Evolutionary conservation across 2,329 filamentous ascomycete genomes (phyloP).

Genomic region (Fusarium sp.): DNA sequence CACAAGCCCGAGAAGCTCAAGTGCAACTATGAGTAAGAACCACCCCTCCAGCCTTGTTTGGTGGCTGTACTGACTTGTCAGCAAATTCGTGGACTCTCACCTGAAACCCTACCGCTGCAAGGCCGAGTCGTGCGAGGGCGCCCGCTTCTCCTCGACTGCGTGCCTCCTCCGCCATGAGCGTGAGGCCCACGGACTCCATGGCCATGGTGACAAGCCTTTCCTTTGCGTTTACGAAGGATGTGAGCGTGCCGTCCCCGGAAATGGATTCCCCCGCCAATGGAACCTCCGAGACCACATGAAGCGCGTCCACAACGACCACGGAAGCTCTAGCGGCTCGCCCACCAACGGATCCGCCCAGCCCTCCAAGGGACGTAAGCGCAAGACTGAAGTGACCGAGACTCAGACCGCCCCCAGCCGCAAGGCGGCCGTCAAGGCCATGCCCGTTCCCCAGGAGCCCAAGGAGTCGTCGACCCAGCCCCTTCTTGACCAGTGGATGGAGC

Average conservation of each 20-base stretch:
- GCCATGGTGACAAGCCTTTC: constrained; percentile 92
- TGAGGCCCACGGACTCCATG: constrained; percentile 95
- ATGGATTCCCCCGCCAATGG: constrained; percentile 95
- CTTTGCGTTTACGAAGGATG: constrained; percentile 89
- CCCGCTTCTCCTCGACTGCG: constrained; percentile 93
- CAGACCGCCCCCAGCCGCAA: constrained; percentile 58
- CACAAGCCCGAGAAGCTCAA: constrained; percentile 96
- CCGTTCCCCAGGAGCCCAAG: constrained; percentile 46
- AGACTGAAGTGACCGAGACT: constrained; percentile 61
- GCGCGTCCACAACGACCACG: constrained; percentile 81
- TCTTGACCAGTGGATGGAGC: constrained; percentile 68
- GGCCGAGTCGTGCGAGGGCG: constrained; percentile 81
- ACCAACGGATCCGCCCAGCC: constrained; percentile 47
- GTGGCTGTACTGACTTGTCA: constrained; percentile 52
- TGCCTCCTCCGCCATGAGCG: constrained; percentile 95
- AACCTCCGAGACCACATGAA: constrained; percentile 98
- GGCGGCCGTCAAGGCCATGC: constrained; percentile 56
- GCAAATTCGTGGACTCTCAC: constrained; percentile 98
- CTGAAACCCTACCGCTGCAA: constrained; percentile 97
- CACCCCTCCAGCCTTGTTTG: constrained; percentile 20
- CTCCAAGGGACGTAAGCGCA: constrained; percentile 67
- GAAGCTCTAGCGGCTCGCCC: constrained; percentile 55
- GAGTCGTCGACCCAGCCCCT: constrained; percentile 52
- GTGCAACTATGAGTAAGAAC: constrained; percentile 95
- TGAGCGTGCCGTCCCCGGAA: constrained; percentile 82